Evolutionary conservation across 108 stramenopile genomes (phyloP).

Genomic region (Nitzschia sp.): DNA sequence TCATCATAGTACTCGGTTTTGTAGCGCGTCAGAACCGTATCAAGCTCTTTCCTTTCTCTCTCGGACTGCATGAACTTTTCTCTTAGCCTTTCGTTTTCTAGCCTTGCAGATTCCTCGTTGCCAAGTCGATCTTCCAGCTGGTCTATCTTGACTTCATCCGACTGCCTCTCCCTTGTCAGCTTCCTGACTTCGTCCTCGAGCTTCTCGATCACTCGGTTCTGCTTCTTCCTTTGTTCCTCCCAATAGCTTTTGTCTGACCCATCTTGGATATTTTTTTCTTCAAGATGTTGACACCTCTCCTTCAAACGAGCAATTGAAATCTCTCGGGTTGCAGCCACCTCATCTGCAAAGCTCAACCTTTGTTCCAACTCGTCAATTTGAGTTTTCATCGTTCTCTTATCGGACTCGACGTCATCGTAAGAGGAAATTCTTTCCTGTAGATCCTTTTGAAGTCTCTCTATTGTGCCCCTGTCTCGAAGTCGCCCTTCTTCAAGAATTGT

Average conservation of each 20-base stretch:
- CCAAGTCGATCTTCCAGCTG: background rate
- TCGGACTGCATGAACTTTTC: background rate
- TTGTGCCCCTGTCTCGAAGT: background rate
- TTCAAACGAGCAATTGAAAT: background rate
- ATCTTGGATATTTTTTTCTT: background rate
- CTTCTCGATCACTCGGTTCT: background rate
- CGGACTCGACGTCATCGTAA: background rate
- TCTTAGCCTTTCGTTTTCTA: background rate
- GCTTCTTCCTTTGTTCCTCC: conserved; percentile 5
- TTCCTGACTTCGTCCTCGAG: background rate
- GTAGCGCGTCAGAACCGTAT: background rate
- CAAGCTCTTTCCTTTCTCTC: background rate
- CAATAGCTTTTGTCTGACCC: background rate
- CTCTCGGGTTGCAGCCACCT: background rate
- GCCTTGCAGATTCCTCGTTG: background rate
- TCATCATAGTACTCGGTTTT: background rate
- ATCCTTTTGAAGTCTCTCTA: background rate
- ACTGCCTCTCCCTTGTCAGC: background rate
- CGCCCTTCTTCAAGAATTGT: background rate
- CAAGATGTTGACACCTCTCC: background rate
- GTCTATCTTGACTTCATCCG: background rate
- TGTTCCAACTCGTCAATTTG: background rate
- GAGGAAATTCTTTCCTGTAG: background rate
- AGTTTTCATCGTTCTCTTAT: background rate
- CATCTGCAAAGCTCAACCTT: background rate